Evolutionary conservation across 331 rosid species (phyloP).

Genomic region (Erythrophleum ivorense): DNA sequence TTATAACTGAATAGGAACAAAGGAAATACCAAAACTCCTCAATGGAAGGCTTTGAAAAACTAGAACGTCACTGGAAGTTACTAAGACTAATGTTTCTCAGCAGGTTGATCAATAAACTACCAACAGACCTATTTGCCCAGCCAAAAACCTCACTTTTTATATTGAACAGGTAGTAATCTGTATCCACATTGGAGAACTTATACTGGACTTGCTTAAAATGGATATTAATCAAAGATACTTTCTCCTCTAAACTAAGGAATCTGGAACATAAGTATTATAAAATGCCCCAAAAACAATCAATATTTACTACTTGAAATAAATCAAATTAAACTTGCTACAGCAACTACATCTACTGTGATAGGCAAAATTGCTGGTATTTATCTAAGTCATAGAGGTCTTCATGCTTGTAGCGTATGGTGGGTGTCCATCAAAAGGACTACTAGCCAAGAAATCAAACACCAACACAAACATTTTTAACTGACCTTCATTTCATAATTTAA

Average conservation of each 20-base stretch:
- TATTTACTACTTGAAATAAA: not conserved
- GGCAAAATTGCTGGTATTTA: not conserved
- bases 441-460: slow-evolving; percentile 6
- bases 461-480: not conserved
- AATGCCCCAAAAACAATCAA: not conserved
- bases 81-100: not conserved
- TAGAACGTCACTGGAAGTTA: not conserved
- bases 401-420: not conserved
- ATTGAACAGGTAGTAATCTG: not conserved
- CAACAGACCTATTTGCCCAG: not conserved
- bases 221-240: not conserved
- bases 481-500: not conserved
- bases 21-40: not conserved
- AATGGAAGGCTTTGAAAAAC: not conserved
- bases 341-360: not conserved
- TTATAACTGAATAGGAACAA: not conserved
- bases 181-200: not conserved
- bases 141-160: not conserved
- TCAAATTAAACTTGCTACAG: not conserved
- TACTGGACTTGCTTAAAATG: not conserved
- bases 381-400: not conserved
- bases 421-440: not conserved
- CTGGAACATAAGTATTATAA: not conserved
- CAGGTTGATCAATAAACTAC: not conserved
- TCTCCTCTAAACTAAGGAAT: not conserved